A percentile compares a stretch with the other conserved stretches of the same genome.
phyloP scores from a whole-genome alignment of 805 yeast genomes.

The Teunomyces panamensis region DNA sequence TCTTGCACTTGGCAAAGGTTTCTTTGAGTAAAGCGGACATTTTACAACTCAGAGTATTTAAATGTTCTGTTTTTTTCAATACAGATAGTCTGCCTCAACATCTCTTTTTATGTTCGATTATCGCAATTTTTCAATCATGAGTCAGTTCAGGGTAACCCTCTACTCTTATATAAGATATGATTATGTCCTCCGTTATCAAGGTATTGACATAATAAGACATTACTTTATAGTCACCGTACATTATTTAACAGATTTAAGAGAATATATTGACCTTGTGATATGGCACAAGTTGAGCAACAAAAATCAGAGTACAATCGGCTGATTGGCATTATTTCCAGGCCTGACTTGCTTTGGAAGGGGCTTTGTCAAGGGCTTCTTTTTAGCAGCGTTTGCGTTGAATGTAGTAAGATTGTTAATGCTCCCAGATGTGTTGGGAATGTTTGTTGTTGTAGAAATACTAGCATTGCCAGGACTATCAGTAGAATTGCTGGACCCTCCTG shows the following conservation, averaged over 20 bases:
- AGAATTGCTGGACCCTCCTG: not conserved
- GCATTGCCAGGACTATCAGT: not conserved
- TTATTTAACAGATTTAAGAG: not conserved
- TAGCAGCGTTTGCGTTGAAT: not conserved
- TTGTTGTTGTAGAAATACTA: not conserved
- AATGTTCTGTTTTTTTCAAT: not conserved
- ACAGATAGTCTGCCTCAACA: not conserved
- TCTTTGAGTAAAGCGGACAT: conserved; percentile 58
- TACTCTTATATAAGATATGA: not conserved
- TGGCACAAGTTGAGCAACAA: not conserved
- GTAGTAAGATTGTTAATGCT: not conserved
- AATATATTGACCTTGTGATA: not conserved
- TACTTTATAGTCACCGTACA: not conserved
- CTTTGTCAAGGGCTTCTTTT: conserved; percentile 2
- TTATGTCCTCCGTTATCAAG: not conserved
- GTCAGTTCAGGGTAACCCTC: conserved; percentile 31
- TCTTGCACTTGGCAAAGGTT: conserved; percentile 58
- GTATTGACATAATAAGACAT: not conserved
- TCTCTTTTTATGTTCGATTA: not conserved
- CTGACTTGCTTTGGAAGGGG: not conserved
- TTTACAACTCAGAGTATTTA: not conserved
- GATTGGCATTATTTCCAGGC: conserved; percentile 3
- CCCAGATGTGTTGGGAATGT: not conserved
- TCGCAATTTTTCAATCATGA: conserved; percentile 13
- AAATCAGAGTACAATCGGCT: conserved; percentile 3